Percentiles rank a stretch among this genome's conserved stretches.
Conservation (phyloP, 2,329 filamentous ascomycete genomes). For the Scolecobasidium constrictum region DNA sequence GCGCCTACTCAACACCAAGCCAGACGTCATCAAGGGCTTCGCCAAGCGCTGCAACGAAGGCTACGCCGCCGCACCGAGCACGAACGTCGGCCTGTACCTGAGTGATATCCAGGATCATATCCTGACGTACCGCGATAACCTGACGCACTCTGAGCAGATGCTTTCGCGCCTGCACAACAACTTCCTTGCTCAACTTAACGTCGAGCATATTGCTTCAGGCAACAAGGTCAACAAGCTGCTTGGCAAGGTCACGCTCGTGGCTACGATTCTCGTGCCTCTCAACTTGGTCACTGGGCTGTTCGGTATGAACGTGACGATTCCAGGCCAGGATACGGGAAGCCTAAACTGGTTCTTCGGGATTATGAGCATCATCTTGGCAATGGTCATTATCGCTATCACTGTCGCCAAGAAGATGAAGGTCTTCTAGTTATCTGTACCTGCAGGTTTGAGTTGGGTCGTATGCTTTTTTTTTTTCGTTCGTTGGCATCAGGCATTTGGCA, state of each 20-base stretch:
- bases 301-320: slow-evolving; percentile 77
- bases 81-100: slow-evolving; percentile 93
- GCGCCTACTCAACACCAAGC: slow-evolving; percentile 88
- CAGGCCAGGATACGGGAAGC: slow-evolving; percentile 40
- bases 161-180: slow-evolving; percentile 88
- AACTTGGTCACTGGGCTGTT: slow-evolving; percentile 84
- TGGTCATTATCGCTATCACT: slow-evolving; percentile 13
- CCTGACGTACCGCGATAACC: slow-evolving; percentile 96
- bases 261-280: slow-evolving; percentile 89
- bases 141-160: slow-evolving; percentile 96
- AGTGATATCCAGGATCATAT: slow-evolving; percentile 99
- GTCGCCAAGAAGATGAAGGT: slow-evolving; percentile 26
- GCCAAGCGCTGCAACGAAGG: slow-evolving; percentile 98
- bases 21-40: slow-evolving; percentile 95
- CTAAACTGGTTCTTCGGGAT: slow-evolving; percentile 52
- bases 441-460: no score
- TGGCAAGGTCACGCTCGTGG: slow-evolving; percentile 89
- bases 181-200: slow-evolving; percentile 87
- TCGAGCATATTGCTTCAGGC: slow-evolving; percentile 81
- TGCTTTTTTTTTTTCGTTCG: no score
- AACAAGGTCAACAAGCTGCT: slow-evolving; percentile 81
- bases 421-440: no score
- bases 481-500: no score
- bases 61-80: slow-evolving; percentile 86
- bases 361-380: slow-evolving; percentile 41